phyloP scores from a whole-genome alignment of 2,329 filamentous ascomycete species.

The Juglanconis oblonga region DNA sequence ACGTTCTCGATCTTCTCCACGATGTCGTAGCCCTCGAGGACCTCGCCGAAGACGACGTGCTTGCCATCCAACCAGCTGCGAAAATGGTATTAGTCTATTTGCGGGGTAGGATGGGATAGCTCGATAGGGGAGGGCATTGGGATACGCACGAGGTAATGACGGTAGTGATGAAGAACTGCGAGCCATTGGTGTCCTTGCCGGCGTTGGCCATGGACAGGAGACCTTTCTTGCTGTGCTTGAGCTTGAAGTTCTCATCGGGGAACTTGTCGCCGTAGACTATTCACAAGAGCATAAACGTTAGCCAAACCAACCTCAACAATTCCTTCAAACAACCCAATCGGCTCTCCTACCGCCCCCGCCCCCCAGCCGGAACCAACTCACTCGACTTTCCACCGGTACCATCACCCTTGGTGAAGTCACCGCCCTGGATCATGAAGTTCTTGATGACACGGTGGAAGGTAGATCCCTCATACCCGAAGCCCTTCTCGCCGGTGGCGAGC shows the following conservation, averaged over 20 bases:
- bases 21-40: constrained; percentile 80
- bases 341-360: not conserved
- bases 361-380: constrained; percentile 38
- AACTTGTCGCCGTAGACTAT: constrained; percentile 82
- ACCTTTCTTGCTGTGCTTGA: constrained; percentile 85
- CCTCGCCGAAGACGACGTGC: constrained; percentile 87
- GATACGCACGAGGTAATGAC: constrained; percentile 67
- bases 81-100: constrained; percentile 7
- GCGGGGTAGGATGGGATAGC: not conserved
- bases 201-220: constrained; percentile 83
- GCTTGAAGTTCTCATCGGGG: constrained; percentile 90
- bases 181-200: constrained; percentile 82
- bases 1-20: constrained; percentile 75
- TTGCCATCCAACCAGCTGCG: constrained; percentile 74
- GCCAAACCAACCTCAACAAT: not conserved
- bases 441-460: constrained; percentile 89
- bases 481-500: constrained; percentile 81
- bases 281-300: not conserved
- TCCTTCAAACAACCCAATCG: not conserved
- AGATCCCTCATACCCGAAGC: constrained; percentile 78
- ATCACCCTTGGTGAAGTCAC: constrained; percentile 81
- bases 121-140: not conserved
- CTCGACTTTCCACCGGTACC: constrained; percentile 83
- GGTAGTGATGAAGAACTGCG: constrained; percentile 90
- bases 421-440: constrained; percentile 88